Base-by-base conservation (phyloP, 2,329 filamentous ascomycete genomes). In the Bipolaris zeicola region DNA sequence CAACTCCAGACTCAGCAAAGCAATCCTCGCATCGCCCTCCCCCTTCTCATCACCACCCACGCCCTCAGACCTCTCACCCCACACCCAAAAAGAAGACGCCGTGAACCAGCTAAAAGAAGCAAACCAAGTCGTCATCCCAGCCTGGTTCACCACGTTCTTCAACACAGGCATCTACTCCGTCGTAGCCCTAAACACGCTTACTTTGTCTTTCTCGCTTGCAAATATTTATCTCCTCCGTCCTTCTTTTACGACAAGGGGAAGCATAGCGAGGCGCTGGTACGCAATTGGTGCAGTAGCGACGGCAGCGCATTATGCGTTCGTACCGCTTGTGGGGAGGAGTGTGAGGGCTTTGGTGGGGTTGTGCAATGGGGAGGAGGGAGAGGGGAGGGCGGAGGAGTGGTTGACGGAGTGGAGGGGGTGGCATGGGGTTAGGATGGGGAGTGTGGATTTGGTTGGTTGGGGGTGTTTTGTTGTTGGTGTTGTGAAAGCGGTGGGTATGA, bases 391-490 rank as follows among this genome's bases (percentile, higher is more conserved):
- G 46, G 50, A 33, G 7, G 13, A 13, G 34, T 60, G 36, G 52
- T 36, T 68, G 24, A 38, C 34, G 38, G 61, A 70, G 43, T 71
- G 66, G 69, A 56, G 63, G 22, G 53, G 60, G 3, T 57, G 54
- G 44, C 69, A 68, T 57, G 62, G 18, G 46, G 16, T 65, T 0
- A 45, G 69, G 55, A 65, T 67, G 64, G 37, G 24, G 14, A 69
- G 49, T 13, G 67, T 69, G 36, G 67, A 72, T 63, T 7, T 64
- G n/a, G 20, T 55, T 28, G 65, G 67, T 56, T 69, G 58, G 67
- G 56, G 2, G 8, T 45, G 20, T 55, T 56, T 47, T 70, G 67
- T 38, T 37, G 13, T 28, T n/a, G 33, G 31, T 18, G 33, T 6
- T 14, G 26, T 45, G 16, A 5, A 13, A 1, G 42, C 3, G 14